These are phyloP conservation scores for Brassica carinata DNA, from an alignment of 345 rosid genomes.

Conservation along the genomic window DNA sequence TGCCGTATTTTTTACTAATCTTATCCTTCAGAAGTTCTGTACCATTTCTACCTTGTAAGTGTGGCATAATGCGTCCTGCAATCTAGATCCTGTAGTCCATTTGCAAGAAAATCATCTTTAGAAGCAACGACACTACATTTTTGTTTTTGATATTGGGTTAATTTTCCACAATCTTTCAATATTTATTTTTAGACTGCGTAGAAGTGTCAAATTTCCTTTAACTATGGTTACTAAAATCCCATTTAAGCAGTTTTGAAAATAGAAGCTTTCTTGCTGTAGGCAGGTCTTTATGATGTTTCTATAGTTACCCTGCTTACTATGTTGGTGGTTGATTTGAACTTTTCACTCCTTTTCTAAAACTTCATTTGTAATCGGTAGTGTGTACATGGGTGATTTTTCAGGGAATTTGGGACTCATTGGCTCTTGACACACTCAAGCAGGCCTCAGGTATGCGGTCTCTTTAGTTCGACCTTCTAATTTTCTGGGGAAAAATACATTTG, in stretches of 20 bases:
- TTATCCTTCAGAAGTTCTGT: slow-evolving; percentile 6
- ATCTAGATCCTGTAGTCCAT: neutral
- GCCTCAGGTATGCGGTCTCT: slow-evolving; percentile 70
- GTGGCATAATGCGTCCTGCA: neutral
- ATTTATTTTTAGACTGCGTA: neutral
- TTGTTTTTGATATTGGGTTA: neutral
- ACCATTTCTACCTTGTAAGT: neutral
- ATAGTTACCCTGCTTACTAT: neutral
- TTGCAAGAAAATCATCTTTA: neutral
- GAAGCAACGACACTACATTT: neutral
- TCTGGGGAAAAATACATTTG: neutral
- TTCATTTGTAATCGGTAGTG: slow-evolving; percentile 3
- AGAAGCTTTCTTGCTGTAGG: neutral
- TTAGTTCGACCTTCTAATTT: neutral
- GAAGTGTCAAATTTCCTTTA: neutral
- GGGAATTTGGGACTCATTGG: slow-evolving; percentile 86
- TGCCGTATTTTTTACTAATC: neutral
- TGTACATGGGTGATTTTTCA: slow-evolving; percentile 28
- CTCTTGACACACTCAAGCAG: slow-evolving; percentile 73
- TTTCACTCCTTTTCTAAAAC: neutral
- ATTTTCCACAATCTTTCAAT: neutral
- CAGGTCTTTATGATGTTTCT: neutral
- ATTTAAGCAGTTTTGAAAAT: neutral
- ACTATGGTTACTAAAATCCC: neutral
- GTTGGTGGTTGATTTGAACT: neutral